Evolutionary conservation across 225 moss, liverwort and hornwort species (phyloP), one percentile per base, ranked within the genome.

Genomic region (Ulota crispa): DNA sequence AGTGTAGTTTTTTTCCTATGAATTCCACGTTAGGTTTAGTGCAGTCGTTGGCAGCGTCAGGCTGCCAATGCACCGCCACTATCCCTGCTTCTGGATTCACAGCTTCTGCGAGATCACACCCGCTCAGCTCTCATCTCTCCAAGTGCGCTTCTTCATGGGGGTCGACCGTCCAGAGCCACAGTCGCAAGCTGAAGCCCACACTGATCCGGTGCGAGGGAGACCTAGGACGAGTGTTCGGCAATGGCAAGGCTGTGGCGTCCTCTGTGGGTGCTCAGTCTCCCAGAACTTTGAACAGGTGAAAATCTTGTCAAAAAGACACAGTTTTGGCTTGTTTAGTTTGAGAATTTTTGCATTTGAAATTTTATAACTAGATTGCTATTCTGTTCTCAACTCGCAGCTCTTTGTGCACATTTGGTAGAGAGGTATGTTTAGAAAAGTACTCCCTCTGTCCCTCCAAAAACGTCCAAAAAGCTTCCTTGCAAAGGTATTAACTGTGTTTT

Each of bases 11-110:
- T 7, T 54, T 5, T 19, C 31, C 26, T 8, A 82, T 88, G 85
- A 80, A 76, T 65, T 76, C 62, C 4, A 59, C 47, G 36, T 68
- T 68, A 55, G 45, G 59, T 77, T 16, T 83, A 24, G 83, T 74
- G 62, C 59, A 83, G 77, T 55, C 59, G 14, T 78, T 82, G 82
- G 86, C 86, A 74, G 80, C 70, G 56, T 62, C 72, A 27, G 12
- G 80, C 70, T 86, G 81, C 85, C 83, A 77, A 41, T 77, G 83
- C 66, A 26, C 59, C 56, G 68, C n/a, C 36, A 66, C 18, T 18
- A 16, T 37, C 3, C n/a, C 31, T 27, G 50, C 68, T 53, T 52
- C 34, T 59, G 60, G 37, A 52, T 72, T 59, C 32, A 45, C 75
- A 15, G 56, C 63, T 21, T 67, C 27, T 72, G 52, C 64, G 60